These are phyloP conservation scores for Xylaria sp. DNA, from an alignment of 2,329 filamentous ascomycete species.

Conservation along the genomic window DNA sequence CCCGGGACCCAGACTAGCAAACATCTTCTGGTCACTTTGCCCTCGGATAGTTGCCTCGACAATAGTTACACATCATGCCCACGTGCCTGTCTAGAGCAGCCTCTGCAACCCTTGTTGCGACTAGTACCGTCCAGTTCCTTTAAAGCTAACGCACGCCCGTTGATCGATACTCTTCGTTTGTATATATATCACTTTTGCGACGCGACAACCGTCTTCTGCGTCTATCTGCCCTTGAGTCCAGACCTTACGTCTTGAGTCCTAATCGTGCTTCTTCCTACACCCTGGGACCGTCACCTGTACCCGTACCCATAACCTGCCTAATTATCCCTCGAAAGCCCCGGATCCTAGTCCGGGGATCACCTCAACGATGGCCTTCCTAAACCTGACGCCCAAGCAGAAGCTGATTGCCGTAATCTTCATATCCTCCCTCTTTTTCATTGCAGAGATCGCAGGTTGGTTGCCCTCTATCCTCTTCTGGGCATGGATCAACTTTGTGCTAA, in stretches of 20 bases:
- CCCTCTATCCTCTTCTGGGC: background rate
- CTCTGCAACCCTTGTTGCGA: background rate
- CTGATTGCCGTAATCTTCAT: constrained; percentile 45
- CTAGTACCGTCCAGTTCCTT: background rate
- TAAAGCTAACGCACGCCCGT: constrained; percentile 1
- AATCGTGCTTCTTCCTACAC: background rate
- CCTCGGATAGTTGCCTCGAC: constrained; percentile 4
- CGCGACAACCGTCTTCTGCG: background rate
- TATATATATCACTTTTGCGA: background rate
- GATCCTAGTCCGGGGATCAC: constrained; percentile 4
- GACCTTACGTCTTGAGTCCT: background rate
- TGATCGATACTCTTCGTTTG: background rate
- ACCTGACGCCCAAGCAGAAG: constrained; percentile 40
- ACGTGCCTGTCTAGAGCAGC: background rate
- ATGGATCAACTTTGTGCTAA: background rate
- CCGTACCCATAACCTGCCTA: background rate
- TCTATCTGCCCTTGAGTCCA: background rate
- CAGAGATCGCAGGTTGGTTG: constrained; percentile 44
- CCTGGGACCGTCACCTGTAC: background rate
- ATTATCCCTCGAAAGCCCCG: background rate
- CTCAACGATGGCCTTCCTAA: constrained; percentile 33
- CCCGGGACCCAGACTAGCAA: background rate
- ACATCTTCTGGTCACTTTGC: background rate
- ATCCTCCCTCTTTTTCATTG: constrained; percentile 46
- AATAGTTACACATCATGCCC: background rate